Percentiles rank a stretch among this genome's conserved stretches.
These are phyloP conservation scores for Chytridium lagenaria DNA, from an alignment of 371 early-diverging fungal genomes.

Conservation along the genomic window DNA sequence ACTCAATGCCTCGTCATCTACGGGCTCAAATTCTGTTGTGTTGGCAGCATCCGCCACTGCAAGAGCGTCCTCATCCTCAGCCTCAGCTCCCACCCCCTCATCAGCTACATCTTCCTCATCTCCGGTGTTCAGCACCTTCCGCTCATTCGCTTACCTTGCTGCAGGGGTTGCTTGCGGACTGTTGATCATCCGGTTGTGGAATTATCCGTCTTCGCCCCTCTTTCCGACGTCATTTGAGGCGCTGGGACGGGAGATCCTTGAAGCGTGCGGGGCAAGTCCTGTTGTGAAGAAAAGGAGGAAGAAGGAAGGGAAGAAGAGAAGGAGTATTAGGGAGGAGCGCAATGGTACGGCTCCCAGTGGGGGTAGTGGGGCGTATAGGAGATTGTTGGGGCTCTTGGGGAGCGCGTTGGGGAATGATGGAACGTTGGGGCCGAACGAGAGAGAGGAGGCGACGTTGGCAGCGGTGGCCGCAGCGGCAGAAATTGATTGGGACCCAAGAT, in stretches of 20 bases:
- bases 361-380: not conserved
- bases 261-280: not conserved
- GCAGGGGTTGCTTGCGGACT: slow-evolving; percentile 27
- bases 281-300: not conserved
- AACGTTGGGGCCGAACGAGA: not conserved
- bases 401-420: not conserved
- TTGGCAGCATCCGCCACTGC: not conserved
- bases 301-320: not conserved
- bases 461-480: not conserved
- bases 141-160: slow-evolving; percentile 28
- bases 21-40: too few species aligned
- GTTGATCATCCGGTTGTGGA: slow-evolving; percentile 19
- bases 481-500: not conserved
- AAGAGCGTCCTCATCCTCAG: not conserved
- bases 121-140: not conserved
- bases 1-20: too few species aligned
- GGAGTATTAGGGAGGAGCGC: not conserved
- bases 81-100: not conserved
- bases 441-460: not conserved
- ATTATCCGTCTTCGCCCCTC: not conserved
- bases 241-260: not conserved
- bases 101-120: slow-evolving; percentile 9
- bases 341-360: too few species aligned
- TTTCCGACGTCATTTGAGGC: slow-evolving; percentile 1
- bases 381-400: not conserved